Evolutionary conservation across 352 stramenopile species (phyloP).

Genomic region (Thraustochytrium striatum): DNA sequence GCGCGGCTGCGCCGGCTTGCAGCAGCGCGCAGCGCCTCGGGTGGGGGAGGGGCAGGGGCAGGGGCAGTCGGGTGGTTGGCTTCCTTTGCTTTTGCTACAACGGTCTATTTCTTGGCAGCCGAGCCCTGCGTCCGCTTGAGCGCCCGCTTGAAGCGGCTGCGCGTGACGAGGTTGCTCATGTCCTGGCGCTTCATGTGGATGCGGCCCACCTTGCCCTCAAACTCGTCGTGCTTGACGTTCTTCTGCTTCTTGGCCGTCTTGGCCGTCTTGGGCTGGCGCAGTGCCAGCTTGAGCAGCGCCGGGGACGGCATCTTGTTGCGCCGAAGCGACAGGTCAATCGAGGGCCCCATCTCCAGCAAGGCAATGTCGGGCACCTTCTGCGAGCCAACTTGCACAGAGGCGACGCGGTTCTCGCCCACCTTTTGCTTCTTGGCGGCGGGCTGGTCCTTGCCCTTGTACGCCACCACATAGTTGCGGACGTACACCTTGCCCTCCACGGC

Average conservation of each 20-base stretch:
- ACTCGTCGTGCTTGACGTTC: conserved; percentile 94
- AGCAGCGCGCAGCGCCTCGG: no score
- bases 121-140: background rate
- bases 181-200: conserved; percentile 85
- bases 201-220: conserved; percentile 94
- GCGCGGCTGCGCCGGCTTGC: no score
- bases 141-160: conserved; percentile 42
- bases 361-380: conserved; percentile 64
- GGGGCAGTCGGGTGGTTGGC: no score
- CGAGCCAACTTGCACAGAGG: conserved; percentile 19
- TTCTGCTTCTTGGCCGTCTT: conserved; percentile 92
- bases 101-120: background rate
- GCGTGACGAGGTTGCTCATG: conserved; percentile 39
- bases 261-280: conserved; percentile 72
- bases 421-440: conserved; percentile 62
- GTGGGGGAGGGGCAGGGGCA: no score
- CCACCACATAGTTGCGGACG: conserved; percentile 92
- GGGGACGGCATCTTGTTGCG: conserved; percentile 87
- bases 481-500: conserved; percentile 79
- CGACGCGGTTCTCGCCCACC: conserved; percentile 60
- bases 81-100: background rate
- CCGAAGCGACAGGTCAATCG: conserved; percentile 76
- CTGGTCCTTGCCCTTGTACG: conserved; percentile 71
- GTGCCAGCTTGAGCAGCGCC: conserved; percentile 91
- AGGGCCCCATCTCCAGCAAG: conserved; percentile 81